These are phyloP conservation scores for Aspergillus sergii DNA, from an alignment of 2,329 filamentous ascomycete species.

Conservation along the genomic window DNA sequence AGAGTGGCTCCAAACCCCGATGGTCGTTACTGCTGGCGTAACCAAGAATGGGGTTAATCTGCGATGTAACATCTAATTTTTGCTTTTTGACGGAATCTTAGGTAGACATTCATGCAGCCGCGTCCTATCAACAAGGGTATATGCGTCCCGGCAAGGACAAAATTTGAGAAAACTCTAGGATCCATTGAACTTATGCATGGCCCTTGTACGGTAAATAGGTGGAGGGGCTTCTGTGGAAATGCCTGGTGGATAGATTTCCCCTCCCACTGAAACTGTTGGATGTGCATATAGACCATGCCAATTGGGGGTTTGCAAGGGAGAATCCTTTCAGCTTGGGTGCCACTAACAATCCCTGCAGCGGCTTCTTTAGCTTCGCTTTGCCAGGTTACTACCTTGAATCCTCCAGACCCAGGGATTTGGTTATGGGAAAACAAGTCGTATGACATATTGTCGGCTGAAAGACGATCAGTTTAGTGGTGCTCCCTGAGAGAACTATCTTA, in stretches of 20 bases:
- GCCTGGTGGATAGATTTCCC: neutral
- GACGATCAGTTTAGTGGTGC: neutral
- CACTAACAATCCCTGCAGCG: neutral
- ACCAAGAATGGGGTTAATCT: neutral
- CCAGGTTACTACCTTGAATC: neutral
- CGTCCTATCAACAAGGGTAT: neutral
- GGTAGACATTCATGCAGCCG: neutral
- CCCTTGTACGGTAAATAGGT: neutral
- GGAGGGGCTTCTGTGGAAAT: neutral
- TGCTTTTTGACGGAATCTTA: constrained; percentile 1
- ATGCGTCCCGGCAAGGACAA: neutral
- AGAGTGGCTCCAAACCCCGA: constrained; percentile 2
- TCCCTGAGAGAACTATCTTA: neutral
- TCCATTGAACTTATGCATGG: neutral
- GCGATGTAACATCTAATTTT: constrained; percentile 1
- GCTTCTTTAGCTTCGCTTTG: neutral
- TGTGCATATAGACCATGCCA: neutral
- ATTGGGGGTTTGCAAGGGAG: neutral
- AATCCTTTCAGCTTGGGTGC: neutral
- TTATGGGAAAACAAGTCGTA: neutral
- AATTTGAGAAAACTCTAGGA: neutral
- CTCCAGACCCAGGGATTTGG: neutral
- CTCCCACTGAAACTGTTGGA: constrained; percentile 4
- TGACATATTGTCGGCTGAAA: neutral
- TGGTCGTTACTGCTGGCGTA: neutral